phyloP scores from a whole-genome alignment of 768 basidiomycete species.

The Naematelia encephala region DNA sequence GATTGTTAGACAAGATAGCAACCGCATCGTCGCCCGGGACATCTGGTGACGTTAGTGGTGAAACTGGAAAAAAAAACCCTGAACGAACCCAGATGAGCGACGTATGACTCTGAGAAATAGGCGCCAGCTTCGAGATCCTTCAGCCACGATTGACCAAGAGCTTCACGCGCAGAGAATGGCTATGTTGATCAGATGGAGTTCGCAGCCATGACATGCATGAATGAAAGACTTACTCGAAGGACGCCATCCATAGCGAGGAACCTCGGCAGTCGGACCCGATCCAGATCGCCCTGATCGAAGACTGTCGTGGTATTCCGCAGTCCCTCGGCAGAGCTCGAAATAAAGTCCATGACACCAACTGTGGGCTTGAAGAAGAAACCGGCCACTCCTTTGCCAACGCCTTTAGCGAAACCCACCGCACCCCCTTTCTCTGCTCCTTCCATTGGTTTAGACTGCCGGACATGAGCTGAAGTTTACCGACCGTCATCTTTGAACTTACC shows the following conservation, averaged over 20 bases:
- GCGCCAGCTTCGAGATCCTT: slow-evolving; percentile 75
- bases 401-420: slow-evolving; percentile 95
- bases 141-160: slow-evolving; percentile 94
- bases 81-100: slow-evolving; percentile 81
- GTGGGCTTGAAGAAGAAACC: slow-evolving; percentile 97
- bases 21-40: slow-evolving; percentile 69
- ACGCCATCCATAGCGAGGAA: slow-evolving; percentile 83
- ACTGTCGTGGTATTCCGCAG: slow-evolving; percentile 98
- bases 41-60: slow-evolving; percentile 54
- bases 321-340: slow-evolving; percentile 91
- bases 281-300: slow-evolving; percentile 85
- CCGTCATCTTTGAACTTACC: slow-evolving; percentile 54
- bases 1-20: slow-evolving; percentile 64
- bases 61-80: background rate
- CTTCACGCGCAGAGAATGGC: slow-evolving; percentile 87
- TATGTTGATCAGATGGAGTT: slow-evolving; percentile 47
- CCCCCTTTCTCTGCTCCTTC: slow-evolving; percentile 95
- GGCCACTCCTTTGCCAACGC: slow-evolving; percentile 78
- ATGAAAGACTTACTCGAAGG: slow-evolving; percentile 62
- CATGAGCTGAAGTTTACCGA: slow-evolving; percentile 5
- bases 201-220: background rate
- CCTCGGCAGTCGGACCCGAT: slow-evolving; percentile 82
- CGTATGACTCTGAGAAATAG: slow-evolving; percentile 77
- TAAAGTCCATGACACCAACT: slow-evolving; percentile 92
- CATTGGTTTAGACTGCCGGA: slow-evolving; percentile 82